These are phyloP conservation scores for Halophytophthora polymorphica DNA, from an alignment of 352 stramenopile genomes.

Conservation along the genomic window DNA sequence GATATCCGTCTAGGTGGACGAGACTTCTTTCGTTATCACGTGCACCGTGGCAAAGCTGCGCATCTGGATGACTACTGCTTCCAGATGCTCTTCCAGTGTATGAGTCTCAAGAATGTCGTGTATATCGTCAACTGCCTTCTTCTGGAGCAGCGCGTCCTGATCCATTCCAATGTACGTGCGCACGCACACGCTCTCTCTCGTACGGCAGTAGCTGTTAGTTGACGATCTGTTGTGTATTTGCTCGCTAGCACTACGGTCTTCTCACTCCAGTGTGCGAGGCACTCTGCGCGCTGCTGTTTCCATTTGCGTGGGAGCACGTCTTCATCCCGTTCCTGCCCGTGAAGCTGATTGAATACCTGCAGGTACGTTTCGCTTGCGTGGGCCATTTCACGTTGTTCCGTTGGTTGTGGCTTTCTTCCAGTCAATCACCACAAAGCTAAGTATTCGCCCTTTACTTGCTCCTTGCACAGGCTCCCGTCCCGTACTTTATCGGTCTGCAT, in stretches of 20 bases:
- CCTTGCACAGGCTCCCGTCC: slow-evolving; percentile 58
- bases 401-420: slow-evolving; percentile 1
- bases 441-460: background rate
- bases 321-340: slow-evolving; percentile 84
- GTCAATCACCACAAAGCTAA: background rate
- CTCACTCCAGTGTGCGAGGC: slow-evolving; percentile 80
- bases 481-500: slow-evolving; percentile 85
- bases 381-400: background rate
- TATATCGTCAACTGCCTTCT: slow-evolving; percentile 82
- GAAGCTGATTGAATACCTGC: slow-evolving; percentile 81
- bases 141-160: slow-evolving; percentile 77
- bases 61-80: slow-evolving; percentile 81
- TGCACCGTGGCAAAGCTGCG: slow-evolving; percentile 53
- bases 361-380: slow-evolving; percentile 37
- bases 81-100: slow-evolving; percentile 75
- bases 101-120: slow-evolving; percentile 78
- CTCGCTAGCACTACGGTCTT: slow-evolving; percentile 50
- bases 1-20: slow-evolving; percentile 34
- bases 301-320: slow-evolving; percentile 84
- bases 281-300: slow-evolving; percentile 74
- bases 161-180: slow-evolving; percentile 70
- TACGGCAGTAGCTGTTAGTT: slow-evolving; percentile 4
- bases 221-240: slow-evolving; percentile 3
- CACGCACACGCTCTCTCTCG: background rate
- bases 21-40: slow-evolving; percentile 56